Evolutionary conservation across 140 eudicot species (phyloP).

Genomic region (Oenanthe javanica): DNA sequence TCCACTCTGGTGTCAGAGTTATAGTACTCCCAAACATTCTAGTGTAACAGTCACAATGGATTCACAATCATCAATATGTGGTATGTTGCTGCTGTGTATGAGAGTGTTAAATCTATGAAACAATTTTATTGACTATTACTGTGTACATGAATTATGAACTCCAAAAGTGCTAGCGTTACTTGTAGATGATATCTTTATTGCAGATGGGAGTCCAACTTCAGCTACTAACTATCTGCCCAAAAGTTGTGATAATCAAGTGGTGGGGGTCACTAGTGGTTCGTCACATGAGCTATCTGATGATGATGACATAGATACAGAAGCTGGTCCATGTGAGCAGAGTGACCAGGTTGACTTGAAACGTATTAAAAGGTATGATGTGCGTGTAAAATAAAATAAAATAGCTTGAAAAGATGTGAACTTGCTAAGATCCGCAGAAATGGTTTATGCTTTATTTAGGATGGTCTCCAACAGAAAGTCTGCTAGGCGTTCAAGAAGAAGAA

Average conservation of each 20-base stretch:
- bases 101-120: neutral
- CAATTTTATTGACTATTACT: neutral
- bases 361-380: conserved; percentile 41
- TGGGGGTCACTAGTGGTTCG: conserved; percentile 59
- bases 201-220: conserved; percentile 79
- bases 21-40: too few relatives aligned
- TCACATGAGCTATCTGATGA: conserved; percentile 71
- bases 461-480: conserved; percentile 94
- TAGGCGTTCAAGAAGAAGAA: conserved; percentile 80
- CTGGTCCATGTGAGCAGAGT: conserved; percentile 79
- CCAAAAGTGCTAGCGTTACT: neutral
- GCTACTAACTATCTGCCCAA: conserved; percentile 31
- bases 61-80: conserved; percentile 6
- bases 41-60: neutral
- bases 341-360: conserved; percentile 57
- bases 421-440: conserved; percentile 1
- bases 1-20: conserved; percentile 43
- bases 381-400: neutral
- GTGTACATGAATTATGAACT: conserved; percentile 4
- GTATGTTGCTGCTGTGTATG: conserved; percentile 27
- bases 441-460: conserved; percentile 50
- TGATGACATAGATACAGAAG: conserved; percentile 69
- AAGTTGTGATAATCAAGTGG: conserved; percentile 39
- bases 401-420: neutral
- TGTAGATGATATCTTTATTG: conserved; percentile 6